Evolutionary conservation across 352 stramenopile genomes (phyloP), one percentile per base, ranked within the genome.

Genomic region (Elongisporangium undulatum): DNA sequence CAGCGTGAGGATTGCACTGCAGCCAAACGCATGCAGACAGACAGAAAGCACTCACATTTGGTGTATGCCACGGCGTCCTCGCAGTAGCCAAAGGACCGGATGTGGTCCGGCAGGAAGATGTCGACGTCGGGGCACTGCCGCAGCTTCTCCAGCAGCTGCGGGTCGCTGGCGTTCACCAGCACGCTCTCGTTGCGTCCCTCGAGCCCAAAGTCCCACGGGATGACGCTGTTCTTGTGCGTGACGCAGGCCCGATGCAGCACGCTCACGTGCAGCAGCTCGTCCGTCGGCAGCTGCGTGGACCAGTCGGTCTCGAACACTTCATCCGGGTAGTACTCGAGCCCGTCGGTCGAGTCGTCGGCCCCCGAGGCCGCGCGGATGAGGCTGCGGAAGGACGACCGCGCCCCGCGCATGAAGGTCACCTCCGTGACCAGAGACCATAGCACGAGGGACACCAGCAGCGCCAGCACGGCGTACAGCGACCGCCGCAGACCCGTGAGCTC

Each of bases 1-100:
- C 19, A 34, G 45, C 4, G 10, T 60, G 24, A 59, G 51, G 5
- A 4, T 49, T 1, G 17, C 15, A 51, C 16, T n/a, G n/a, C n/a
- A n/a, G 48, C n/a, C 20, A 7, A 23, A 5, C 62, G 55, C 16
- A 65, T 34, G 53, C 63, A 63, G 65, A 45, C 23, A 4, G 53
- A 23, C 20, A 61, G 29, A 13, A 16, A 62, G 3, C 55, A 77
- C 72, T 52, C 66, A 88, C 77, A 87, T 51, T 89, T 89, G 26
- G 71, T 63, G 59, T 91, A 93, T 2, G 67, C 79, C 10, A 69
- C 66, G 0, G 69, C 75, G 53, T 93, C 83, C 62, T 93, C 83
- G 59, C 83, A 93, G 56, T 93, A 92, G 21, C 82, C 80, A 49
- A 83, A 71, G 23, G 55, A 67, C 3, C 81, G 73, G 23, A 89